These are phyloP conservation scores for Saccharomycopsis malanga DNA, from an alignment of 805 yeast species.

Conservation along the genomic window DNA sequence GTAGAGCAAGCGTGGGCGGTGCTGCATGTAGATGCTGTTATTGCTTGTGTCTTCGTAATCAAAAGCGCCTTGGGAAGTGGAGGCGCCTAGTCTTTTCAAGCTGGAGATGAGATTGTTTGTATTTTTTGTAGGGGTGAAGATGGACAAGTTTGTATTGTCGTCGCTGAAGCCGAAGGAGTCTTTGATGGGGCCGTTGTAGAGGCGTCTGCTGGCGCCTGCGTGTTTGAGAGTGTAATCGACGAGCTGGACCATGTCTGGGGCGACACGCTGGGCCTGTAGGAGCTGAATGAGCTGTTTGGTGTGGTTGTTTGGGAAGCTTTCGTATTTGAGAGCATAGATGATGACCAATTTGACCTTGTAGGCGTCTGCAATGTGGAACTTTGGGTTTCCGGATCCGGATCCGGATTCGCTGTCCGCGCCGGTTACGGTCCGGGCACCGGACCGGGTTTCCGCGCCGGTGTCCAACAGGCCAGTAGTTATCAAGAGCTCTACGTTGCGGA, in stretches of 20 bases:
- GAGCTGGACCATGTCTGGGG: constrained; percentile 34
- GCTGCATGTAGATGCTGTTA: constrained; percentile 85
- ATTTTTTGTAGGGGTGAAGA: constrained; percentile 15
- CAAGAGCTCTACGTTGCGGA: constrained; percentile 48
- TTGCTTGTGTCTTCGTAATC: constrained; percentile 31
- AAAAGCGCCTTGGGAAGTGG: neutral
- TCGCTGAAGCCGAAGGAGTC: constrained; percentile 23
- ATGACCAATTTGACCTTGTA: constrained; percentile 68
- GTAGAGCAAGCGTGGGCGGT: constrained; percentile 62
- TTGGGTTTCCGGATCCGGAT: too few relatives aligned
- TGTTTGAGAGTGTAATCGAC: constrained; percentile 40
- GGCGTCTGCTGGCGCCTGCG: constrained; percentile 39
- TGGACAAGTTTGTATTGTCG: constrained; percentile 8
- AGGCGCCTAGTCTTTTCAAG: constrained; percentile 14
- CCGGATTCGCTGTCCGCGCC: too few relatives aligned
- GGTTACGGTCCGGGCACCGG: too few relatives aligned
- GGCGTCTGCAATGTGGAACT: constrained; percentile 38
- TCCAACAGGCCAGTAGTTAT: constrained; percentile 31
- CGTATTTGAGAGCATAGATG: constrained; percentile 69
- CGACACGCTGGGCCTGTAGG: constrained; percentile 31
- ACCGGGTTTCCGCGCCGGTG: constrained; percentile 24
- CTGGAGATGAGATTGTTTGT: constrained; percentile 14
- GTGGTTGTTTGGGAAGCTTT: constrained; percentile 41
- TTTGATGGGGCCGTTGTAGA: constrained; percentile 30
- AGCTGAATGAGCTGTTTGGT: constrained; percentile 32